Base-by-base conservation (phyloP, 1,284 basidiomycete species). In the Cryptococcus depauperatus region DNA sequence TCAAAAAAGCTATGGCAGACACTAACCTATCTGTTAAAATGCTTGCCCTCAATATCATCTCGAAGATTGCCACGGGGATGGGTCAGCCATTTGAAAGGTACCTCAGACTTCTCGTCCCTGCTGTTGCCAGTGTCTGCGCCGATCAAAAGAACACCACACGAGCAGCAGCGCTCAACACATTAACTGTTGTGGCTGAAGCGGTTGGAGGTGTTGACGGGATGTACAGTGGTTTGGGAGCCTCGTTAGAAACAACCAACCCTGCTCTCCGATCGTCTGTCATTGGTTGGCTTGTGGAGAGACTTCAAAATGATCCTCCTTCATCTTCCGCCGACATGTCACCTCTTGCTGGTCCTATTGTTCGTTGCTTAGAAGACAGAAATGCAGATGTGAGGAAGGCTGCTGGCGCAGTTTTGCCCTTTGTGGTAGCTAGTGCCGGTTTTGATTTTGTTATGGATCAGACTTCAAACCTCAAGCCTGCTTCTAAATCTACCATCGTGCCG, bases 1-100 rank as follows among this genome's bases (percentile, higher is more conserved):
- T 99, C 52, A 96, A 95, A 70, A 80, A 82, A 25, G 81, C 95
- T 48, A 82, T 95, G 35, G 80, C 79, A 10, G 95, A 99, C 66
- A 85, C 84, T 41, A 99, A 99, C 73, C 87, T 98, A 64, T 82
- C 86, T 18, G 92, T 97, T 41, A 92, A 97, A 67, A 75, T 77
- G 23, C 76, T 96, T 35, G 87, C 93, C 16, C 77, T 99, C 18
- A 91, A 95, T 60, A 84, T 95, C 48, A 82, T 96, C 43, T 77
- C 83, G 33, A 84, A 88, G 38, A 83, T 98, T 50, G 90, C 95
- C 2, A 80, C 77, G 0, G 92, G 88, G 1, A 96, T 98, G 89
- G 90, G 90, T 40, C 89, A 84, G 62, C 80, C 86, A 0, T 98
- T 99, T 63, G 93, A 98, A 57, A 92, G 87, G 64, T 79, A 93